These are phyloP conservation scores for Bryoerythrophyllum caledonicum DNA, from an alignment of 225 moss, liverwort and hornwort genomes.

Conservation along the genomic window DNA sequence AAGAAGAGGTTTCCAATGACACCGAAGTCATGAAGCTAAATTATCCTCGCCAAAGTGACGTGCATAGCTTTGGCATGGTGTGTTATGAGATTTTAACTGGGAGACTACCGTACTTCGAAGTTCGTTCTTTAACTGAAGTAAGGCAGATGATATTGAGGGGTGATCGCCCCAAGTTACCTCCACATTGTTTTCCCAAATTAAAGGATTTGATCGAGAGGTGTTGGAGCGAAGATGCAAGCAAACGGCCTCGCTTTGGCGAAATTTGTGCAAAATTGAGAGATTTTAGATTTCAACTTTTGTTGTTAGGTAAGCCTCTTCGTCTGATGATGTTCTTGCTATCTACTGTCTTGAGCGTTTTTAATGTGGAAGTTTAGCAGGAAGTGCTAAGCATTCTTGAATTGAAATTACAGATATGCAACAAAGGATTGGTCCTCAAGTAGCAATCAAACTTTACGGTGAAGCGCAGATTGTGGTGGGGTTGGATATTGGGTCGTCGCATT, in stretches of 20 bases:
- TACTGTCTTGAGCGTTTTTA: slow-evolving; percentile 26
- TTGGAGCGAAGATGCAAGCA: slow-evolving; percentile 6
- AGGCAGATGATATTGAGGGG: not conserved
- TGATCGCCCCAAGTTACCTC: not conserved
- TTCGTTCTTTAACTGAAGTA: accelerated
- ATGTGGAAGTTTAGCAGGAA: slow-evolving; percentile 38
- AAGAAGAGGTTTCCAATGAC: not conserved
- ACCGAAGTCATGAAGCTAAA: too few relatives aligned
- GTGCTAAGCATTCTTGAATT: not conserved
- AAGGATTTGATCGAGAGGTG: not conserved
- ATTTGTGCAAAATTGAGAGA: not conserved
- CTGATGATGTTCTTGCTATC: too few relatives aligned
- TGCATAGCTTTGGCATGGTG: not conserved
- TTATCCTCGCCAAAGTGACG: not conserved
- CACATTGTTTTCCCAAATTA: not conserved
- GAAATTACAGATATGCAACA: not conserved
- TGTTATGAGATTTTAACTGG: not conserved
- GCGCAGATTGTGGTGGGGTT: slow-evolving; percentile 61
- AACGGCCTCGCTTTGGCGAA: not conserved
- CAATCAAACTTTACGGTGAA: too few relatives aligned
- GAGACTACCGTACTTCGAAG: not conserved
- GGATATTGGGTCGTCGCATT: slow-evolving; percentile 61
- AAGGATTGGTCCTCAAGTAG: not conserved
- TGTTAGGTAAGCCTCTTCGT: not conserved
- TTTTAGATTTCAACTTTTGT: not conserved